These are phyloP conservation scores for Eudorina sp. DNA, from an alignment of 139 green algal genomes.

Conservation along the genomic window DNA sequence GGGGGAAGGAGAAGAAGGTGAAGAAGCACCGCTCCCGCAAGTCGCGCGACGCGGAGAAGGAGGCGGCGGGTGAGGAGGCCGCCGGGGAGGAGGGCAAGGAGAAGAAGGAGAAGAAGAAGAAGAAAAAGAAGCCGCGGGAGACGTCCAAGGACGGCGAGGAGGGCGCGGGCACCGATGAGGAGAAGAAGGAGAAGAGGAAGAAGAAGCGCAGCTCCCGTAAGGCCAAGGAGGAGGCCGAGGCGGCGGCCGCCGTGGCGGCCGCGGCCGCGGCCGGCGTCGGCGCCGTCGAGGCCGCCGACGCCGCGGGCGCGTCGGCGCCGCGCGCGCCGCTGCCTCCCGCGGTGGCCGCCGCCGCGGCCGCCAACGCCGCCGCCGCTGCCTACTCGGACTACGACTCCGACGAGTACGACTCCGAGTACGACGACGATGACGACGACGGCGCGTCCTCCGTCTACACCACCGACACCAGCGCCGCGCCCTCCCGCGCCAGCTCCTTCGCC, in stretches of 20 bases:
- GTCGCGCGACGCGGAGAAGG: not conserved
- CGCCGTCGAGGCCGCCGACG: not conserved
- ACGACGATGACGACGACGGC: not conserved
- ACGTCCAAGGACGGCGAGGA: not conserved
- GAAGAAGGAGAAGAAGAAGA: not conserved
- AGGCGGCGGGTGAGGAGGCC: not conserved
- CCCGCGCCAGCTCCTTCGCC: not conserved
- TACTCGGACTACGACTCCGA: slow-evolving; percentile 1
- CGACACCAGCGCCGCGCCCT: not conserved
- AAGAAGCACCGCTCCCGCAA: not conserved
- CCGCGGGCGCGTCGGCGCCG: not conserved
- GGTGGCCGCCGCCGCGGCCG: not conserved
- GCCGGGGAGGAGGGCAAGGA: not conserved
- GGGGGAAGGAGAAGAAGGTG: not conserved
- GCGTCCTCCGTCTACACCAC: not conserved
- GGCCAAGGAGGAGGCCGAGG: not conserved
- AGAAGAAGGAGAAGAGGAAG: not conserved
- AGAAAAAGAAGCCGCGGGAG: not conserved
- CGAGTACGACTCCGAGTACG: not conserved
- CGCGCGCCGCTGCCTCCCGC: not conserved
- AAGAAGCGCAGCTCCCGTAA: not conserved
- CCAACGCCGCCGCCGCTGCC: slow-evolving; percentile 16
- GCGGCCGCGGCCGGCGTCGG: not conserved
- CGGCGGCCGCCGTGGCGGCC: not conserved
- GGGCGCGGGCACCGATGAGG: too few relatives aligned